Percentiles rank a stretch among this genome's conserved stretches.
phyloP scores from a whole-genome alignment of 1,284 basidiomycete species.

The Austropuccinia psidii region DNA sequence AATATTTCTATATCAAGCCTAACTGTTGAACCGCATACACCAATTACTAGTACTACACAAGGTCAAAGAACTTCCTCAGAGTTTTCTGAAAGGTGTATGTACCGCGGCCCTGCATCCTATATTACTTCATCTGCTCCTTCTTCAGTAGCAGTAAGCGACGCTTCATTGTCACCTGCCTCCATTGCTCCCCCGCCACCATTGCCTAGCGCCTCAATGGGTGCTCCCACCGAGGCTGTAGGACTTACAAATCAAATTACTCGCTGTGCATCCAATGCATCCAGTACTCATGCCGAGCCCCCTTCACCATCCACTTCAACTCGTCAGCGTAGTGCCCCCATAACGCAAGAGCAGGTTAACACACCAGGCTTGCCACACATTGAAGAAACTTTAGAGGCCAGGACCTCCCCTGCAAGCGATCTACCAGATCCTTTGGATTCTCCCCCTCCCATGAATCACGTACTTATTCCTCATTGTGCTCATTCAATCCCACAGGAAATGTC shows the following conservation, averaged over 20 bases:
- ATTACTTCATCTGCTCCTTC: slow-evolving; percentile 35
- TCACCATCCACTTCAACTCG: slow-evolving; percentile 37
- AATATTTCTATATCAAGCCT: not conserved
- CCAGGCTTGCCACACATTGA: slow-evolving; percentile 35
- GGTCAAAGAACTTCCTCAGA: slow-evolving; percentile 32
- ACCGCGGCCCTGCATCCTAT: slow-evolving; percentile 21
- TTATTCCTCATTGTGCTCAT: not conserved
- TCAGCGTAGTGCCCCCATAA: slow-evolving; percentile 32
- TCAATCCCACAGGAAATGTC: not conserved
- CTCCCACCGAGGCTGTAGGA: slow-evolving; percentile 33
- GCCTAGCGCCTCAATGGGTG: slow-evolving; percentile 32
- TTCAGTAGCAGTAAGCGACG: slow-evolving; percentile 24
- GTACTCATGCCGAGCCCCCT: slow-evolving; percentile 34
- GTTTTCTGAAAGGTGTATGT: slow-evolving; percentile 14
- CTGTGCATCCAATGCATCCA: slow-evolving; percentile 32
- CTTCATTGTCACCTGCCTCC: slow-evolving; percentile 10
- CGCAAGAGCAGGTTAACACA: slow-evolving; percentile 36
- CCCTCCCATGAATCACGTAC: not conserved
- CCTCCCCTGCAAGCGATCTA: not conserved
- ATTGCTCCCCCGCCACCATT: slow-evolving; percentile 33
- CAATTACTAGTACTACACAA: slow-evolving; percentile 25
- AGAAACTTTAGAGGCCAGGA: not conserved
- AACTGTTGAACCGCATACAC: slow-evolving; percentile 22
- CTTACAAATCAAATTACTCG: slow-evolving; percentile 31
- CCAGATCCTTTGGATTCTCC: slow-evolving; percentile 32